A percentile compares a stretch with the other conserved stretches of the same genome.
phyloP scores from a whole-genome alignment of 331 rosid genomes.

The Phaseolus coccineus region DNA sequence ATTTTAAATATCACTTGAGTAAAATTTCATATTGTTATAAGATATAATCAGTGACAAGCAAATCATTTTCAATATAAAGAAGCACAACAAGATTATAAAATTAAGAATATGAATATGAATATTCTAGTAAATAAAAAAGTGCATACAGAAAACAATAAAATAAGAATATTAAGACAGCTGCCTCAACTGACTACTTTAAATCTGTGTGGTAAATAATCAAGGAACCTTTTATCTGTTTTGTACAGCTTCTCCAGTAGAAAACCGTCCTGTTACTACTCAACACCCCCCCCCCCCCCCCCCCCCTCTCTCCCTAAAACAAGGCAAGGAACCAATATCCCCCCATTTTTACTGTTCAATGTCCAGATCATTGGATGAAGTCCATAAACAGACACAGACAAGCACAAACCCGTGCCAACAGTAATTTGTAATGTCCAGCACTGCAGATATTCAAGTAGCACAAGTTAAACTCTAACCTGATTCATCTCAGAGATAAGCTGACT shows the following conservation, averaged over 20 bases:
- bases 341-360: background rate
- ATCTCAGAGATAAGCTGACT: constrained; percentile 98
- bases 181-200: constrained; percentile 8
- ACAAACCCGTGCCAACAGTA: background rate
- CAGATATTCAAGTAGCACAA: constrained; percentile 16
- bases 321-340: constrained; percentile 4
- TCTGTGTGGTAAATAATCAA: background rate
- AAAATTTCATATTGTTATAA: background rate
- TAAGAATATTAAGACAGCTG: background rate
- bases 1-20: background rate
- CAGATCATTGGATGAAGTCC: background rate
- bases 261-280: no score
- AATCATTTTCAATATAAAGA: constrained; percentile 1
- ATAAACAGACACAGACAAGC: constrained; percentile 19
- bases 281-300: no score
- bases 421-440: constrained; percentile 23
- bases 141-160: background rate
- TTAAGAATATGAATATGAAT: background rate
- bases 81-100: background rate
- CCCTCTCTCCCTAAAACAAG: no score
- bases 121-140: background rate
- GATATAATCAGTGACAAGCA: background rate
- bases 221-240: constrained; percentile 6
- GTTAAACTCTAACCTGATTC: constrained; percentile 81
- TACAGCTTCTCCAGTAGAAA: background rate